A percentile compares a stretch with the other conserved stretches of the same genome.
Evolutionary conservation across 768 basidiomycete species (phyloP).

Genomic region (Boletus rex-veris): DNA sequence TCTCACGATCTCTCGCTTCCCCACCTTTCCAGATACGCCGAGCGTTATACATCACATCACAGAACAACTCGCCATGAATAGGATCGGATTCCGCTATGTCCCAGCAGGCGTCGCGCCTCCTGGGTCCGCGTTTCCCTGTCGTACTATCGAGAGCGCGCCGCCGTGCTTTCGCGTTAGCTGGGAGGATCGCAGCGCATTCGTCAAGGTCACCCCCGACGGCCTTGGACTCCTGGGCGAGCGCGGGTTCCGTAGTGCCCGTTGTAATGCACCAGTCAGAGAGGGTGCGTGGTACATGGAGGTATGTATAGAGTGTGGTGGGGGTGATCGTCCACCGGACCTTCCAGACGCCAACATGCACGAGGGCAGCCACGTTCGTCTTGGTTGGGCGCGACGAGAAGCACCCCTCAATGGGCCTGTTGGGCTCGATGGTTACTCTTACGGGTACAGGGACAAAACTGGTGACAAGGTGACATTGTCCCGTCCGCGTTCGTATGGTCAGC

Average conservation of each 20-base stretch:
- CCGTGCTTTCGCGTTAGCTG: conserved; percentile 71
- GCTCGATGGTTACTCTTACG: conserved; percentile 91
- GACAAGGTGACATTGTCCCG: conserved; percentile 87
- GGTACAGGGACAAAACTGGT: conserved; percentile 85
- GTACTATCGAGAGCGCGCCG: conserved; percentile 79
- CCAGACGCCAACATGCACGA: conserved; percentile 49
- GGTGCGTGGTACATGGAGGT: conserved; percentile 97
- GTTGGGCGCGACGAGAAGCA: conserved; percentile 90
- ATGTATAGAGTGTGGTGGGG: conserved; percentile 70
- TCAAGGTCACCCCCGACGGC: conserved; percentile 78
- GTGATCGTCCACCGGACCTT: conserved; percentile 42
- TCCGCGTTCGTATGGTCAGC: conserved; percentile 69
- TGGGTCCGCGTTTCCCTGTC: conserved; percentile 58
- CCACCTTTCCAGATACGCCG: conserved; percentile 57
- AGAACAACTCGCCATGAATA: conserved; percentile 69
- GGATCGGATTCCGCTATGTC: conserved; percentile 74
- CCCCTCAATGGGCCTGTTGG: conserved; percentile 93
- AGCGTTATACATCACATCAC: conserved; percentile 59
- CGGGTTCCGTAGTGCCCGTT: conserved; percentile 87
- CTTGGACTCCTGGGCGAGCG: conserved; percentile 73
- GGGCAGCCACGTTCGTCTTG: conserved; percentile 83
- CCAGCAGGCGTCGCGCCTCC: conserved; percentile 71
- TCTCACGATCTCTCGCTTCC: conserved; percentile 72
- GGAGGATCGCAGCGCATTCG: conserved; percentile 85
- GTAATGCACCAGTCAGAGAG: conserved; percentile 84